These are phyloP conservation scores for Alternaria brassicicola DNA, from an alignment of 2,329 filamentous ascomycete genomes.

Conservation along the genomic window DNA sequence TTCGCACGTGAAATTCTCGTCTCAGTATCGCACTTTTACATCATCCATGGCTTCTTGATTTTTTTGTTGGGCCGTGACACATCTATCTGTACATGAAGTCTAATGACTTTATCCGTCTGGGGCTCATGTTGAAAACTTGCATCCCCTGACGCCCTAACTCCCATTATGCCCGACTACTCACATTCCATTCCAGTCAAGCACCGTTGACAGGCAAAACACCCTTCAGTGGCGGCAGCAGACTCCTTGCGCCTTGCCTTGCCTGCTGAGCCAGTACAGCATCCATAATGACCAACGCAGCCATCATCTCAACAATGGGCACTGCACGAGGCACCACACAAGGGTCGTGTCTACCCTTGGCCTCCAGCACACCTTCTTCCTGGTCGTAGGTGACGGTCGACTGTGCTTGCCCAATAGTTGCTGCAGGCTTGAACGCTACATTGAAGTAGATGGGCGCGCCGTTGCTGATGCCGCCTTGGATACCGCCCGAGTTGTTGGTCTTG, in stretches of 20 bases:
- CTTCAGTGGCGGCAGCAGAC: constrained; percentile 48
- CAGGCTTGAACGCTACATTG: constrained; percentile 91
- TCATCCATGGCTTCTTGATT: neutral
- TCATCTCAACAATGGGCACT: constrained; percentile 86
- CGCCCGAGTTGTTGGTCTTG: constrained; percentile 92
- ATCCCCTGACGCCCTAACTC: constrained; percentile 6
- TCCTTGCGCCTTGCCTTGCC: constrained; percentile 54
- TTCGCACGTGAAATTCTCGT: neutral
- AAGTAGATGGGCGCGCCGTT: constrained; percentile 96
- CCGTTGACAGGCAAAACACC: constrained; percentile 43
- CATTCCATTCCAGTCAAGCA: constrained; percentile 3
- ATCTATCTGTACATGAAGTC: neutral
- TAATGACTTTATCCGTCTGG: constrained; percentile 2
- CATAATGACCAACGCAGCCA: constrained; percentile 86
- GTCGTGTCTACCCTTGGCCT: constrained; percentile 93
- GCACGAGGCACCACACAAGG: constrained; percentile 90
- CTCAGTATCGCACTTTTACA: neutral
- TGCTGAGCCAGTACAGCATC: constrained; percentile 87
- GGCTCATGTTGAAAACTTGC: neutral
- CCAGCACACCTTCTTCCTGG: constrained; percentile 74
- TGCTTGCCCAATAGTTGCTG: constrained; percentile 88
- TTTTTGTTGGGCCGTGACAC: neutral
- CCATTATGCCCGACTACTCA: neutral
- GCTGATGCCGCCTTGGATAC: constrained; percentile 92
- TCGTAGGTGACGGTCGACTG: constrained; percentile 85